Base-by-base conservation (phyloP, 371 early-diverging fungal species). In the Rhizomucor pusillus region DNA sequence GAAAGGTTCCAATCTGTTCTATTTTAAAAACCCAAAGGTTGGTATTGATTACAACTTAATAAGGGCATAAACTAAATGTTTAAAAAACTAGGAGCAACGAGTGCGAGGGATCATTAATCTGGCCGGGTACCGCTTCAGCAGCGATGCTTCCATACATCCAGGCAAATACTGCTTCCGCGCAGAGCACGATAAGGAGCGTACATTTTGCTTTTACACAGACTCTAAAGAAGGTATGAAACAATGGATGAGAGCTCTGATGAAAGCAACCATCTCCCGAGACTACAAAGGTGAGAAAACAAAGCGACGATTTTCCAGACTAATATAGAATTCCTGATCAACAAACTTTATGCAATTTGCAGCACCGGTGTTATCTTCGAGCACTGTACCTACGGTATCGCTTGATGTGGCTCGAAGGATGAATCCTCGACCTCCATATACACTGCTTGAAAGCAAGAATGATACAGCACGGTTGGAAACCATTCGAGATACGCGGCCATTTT, bases 111-210 rank as follows among this genome's bases (percentile, higher is more conserved):
- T 80, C 14, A 77, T 83, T 48, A 77, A 85, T 56, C 35, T 85
- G 40, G 64, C 69, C 35, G 83, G 82, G 0, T 84, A 82, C 54
- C 69, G 71, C 9, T 74, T 84, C 22, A 69, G 79, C 5, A 52
- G 51, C 9, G 89, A 88, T 59, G 82, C 80, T 34, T 73, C 81
- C 25, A 83, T 86, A 48, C 75, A 77, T 43, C 62, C 79, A 3
- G 87, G 89, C 48, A 85, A 86, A 60, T 88, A 83, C 60, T 84
- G 86, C 50, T 88, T 88, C 61, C 82, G 81, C 54, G 75, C 79
- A 5, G 76, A 82, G 13, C 89, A 86, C 60, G 85, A 81, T 5
- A 61, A 66, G 2, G 75, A 82, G 48, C 80, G 87, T 29, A 80
- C 82, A 19, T 82, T 84, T 63, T 82, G 63, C 54, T 87, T 89